Base-by-base conservation (phyloP, 345 rosid genomes). In the Rhodamnia argentea region DNA sequence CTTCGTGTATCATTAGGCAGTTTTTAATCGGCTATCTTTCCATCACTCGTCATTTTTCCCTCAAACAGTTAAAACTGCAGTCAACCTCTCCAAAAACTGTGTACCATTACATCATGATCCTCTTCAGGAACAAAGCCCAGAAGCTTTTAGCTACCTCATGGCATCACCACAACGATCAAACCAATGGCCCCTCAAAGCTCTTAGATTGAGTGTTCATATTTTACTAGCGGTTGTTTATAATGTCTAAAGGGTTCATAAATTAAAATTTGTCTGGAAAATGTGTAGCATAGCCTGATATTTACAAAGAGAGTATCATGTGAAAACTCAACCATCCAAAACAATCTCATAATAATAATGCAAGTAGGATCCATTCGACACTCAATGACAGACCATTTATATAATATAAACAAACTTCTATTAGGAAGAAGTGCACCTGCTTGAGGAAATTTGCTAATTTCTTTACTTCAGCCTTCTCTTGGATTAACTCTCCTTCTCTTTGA, bases 391-490 rank as follows among this genome's bases (percentile, higher is more conserved):
- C 13, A 37, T 70, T 18, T 42, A 70, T 70, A 18, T 44, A 70
- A 18, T 44, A 70, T 16, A 22, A 18, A 13, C 54, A 24, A 57
- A 37, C 32, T 18, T 57, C 29, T 26, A 27, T 12, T 10, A 20
- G 42, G 9, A 44, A 52, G 32, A 58, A 54, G 27, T 57, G 83
- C 87, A 96, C 99, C 98, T 96, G 97, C 90, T 96, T 95, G 76
- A 98, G 92, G 88, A 98, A 96, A 88, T 86, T 89, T 29, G 98
- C 97, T 56, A 98, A 90, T 92, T 90, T 96, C 95, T 96, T 98
- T 87, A 98, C 99, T 95, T 98, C 99, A 23, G 97, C 87, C 90
- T 98, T 98, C 88, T 98, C 98, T 86, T 94, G 98, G 88, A 95
- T 90, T 90, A 96, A 84, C 90, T 96, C 99, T 88, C 99, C 98